Base-by-base conservation (phyloP, 768 basidiomycete species). In the Lactarius sp. region DNA sequence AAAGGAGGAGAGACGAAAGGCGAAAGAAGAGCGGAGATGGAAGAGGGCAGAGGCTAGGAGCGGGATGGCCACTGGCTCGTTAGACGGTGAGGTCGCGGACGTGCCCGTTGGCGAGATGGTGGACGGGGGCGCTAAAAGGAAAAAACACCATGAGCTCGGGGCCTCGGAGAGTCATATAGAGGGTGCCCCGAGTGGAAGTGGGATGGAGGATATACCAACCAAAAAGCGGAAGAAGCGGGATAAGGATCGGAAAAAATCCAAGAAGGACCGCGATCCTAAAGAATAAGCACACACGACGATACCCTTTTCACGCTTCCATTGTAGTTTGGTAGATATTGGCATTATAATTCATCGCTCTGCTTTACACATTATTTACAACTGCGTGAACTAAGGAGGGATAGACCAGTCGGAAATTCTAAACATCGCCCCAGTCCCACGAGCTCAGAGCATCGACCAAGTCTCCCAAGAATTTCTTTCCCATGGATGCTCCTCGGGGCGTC, bases 1-100 rank as follows among this genome's bases (percentile, higher is more conserved):
- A 41, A 70, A 69, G n/a, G 62, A 66, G 27, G 70, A 67, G 16
- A 68, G 69, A 60, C 64, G 67, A 54, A 66, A 60, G 57, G 74
- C 72, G 61, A 78, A 75, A 67, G 70, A 70, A 18, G 75, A 73
- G 68, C 72, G 69, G 60, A 76, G 71, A 63, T 70, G 64, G 20
- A 73, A 72, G 60, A 66, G 59, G 55, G 68, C 49, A 33, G 64
- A 68, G n/a, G 67, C 52, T 13, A 56, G 46, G 27, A 49, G 55
- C 4, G 63, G 49, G 13, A 66, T 9, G 27, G 62, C 39, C 12
- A 42, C 37, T 16, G 42, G 42, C 46, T 46, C 39, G 39, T 9
- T 53, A 16, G 46, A 47, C 6, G 14, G 12, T n/a, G 52, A n/a
- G 27, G 22, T 8, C 13, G 65, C 36, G 3, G 59, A 36, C 22